Base-by-base conservation (phyloP, 2,329 filamentous ascomycete species). In the Neocucurbitaria cava region DNA sequence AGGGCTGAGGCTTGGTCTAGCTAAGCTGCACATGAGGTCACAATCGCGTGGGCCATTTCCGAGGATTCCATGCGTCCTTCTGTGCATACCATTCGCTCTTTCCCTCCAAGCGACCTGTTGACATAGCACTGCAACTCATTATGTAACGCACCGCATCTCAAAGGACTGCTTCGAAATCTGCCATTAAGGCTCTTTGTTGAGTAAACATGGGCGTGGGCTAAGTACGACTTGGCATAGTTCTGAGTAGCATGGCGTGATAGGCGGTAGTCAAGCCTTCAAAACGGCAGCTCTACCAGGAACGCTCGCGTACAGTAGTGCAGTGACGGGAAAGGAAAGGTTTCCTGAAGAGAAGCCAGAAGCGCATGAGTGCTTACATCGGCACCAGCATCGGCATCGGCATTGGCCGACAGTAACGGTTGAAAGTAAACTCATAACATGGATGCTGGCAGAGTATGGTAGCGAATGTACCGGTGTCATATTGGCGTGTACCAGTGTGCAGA, bases 51-150 rank as follows among this genome's bases (percentile, higher is more conserved):
- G n/a, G 11, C 20, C 17, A 13, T 30, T 21, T 26, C 23, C 17
- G 46, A 31, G n/a, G 21, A 9, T 56, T 51, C 52, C 24, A 35
- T 51, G 47, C 52, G 48, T 31, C 6, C 24, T 49, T 49, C 52
- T 28, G 42, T 55, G 47, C 52, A 51, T 46, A 18, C 18, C 17
- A 17, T 33, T 21, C 18, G 10, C 30, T 13, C 20, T 13, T 5
- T 17, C 35, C 17, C 15, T n/a, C 13, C 24, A 10, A 42, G 28
- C 4, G 18, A 23, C 23, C 21, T 43, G 24, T 30, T 30, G 41
- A 43, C 41, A 43, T 40, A 15, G 36, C 17, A 31, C 21, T n/a
- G n/a, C 7, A 15, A 13, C 9, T 20, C 6, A 31, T 36, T 46
- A 24, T 15, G 4, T 18, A 17, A 46, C 5, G 33, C 20, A 39